phyloP scores from a whole-genome alignment of 331 rosid species.

The Rhamnella rubrinervis region DNA sequence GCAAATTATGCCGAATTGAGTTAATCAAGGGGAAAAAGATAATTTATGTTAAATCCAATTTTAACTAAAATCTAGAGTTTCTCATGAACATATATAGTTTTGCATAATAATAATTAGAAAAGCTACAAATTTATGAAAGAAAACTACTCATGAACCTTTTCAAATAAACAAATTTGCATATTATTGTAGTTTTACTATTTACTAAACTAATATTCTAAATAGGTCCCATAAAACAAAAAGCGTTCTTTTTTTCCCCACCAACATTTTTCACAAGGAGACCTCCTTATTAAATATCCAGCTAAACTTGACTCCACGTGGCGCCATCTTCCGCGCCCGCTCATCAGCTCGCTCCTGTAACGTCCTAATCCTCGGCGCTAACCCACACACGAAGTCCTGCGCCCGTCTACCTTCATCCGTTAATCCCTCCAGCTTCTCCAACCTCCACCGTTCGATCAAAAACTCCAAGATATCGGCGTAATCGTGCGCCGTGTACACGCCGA shows the following conservation, averaged over 20 bases:
- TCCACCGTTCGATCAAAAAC: slow-evolving; percentile 57
- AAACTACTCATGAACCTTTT: no score
- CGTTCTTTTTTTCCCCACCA: background rate
- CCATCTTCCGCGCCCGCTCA: slow-evolving; percentile 55
- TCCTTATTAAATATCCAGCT: slow-evolving; percentile 73
- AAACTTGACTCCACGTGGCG: slow-evolving; percentile 41
- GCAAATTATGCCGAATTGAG: no score
- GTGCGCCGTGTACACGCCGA: slow-evolving; percentile 57
- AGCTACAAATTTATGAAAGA: no score
- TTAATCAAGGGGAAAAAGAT: no score
- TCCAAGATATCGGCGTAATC: slow-evolving; percentile 71
- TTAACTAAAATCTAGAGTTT: no score
- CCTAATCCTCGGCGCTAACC: slow-evolving; percentile 58
- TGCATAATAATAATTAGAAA: no score
- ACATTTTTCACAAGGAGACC: slow-evolving; percentile 11
- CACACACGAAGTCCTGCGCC: slow-evolving; percentile 66
- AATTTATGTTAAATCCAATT: no score
- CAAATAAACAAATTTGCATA: no score
- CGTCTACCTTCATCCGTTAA: slow-evolving; percentile 39
- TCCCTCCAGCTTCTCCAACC: slow-evolving; percentile 60
- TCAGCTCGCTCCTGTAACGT: slow-evolving; percentile 60
- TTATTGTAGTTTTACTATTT: no score
- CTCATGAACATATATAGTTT: no score
- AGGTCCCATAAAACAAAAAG: background rate
- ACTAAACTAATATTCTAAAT: no score